phyloP scores from a whole-genome alignment of 805 yeast species.

The Lachancea thermotolerans region DNA sequence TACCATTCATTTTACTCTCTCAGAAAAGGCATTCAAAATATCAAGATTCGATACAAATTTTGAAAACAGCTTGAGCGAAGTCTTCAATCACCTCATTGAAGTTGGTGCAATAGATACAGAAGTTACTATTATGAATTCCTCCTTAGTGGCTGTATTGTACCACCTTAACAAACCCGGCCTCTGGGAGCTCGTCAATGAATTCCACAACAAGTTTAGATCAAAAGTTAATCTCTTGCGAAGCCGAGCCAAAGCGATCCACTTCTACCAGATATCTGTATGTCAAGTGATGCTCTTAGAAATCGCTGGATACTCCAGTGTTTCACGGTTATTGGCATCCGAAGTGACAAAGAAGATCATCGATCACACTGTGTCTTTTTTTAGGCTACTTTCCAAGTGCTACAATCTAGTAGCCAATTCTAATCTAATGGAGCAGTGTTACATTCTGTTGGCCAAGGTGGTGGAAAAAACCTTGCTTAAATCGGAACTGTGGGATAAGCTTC shows the following conservation, averaged over 20 bases:
- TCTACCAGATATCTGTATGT: conserved; percentile 26
- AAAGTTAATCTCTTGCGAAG: conserved; percentile 18
- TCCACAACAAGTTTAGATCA: conserved; percentile 23
- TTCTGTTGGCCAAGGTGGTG: conserved; percentile 17
- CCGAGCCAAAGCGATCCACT: conserved; percentile 29
- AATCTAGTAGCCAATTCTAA: conserved; percentile 3
- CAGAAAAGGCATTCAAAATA: conserved; percentile 12
- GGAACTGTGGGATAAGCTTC: conserved; percentile 19
- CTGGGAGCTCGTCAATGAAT: conserved; percentile 16
- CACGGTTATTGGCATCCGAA: conserved; percentile 10
- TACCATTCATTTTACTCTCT: conserved; percentile 13
- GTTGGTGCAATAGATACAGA: conserved; percentile 25
- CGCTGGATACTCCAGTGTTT: conserved; percentile 16
- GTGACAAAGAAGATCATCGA: conserved; percentile 19
- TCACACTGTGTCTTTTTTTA: conserved; percentile 25
- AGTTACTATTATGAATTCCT: conserved; percentile 12
- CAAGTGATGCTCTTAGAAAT: conserved; percentile 25
- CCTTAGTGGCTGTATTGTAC: conserved; percentile 17
- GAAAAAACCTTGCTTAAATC: conserved; percentile 6
- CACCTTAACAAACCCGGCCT: conserved; percentile 17
- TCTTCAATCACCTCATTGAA: conserved; percentile 20
- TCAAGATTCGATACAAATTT: conserved; percentile 15
- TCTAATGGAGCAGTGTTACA: conserved; percentile 16
- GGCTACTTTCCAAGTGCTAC: conserved; percentile 18
- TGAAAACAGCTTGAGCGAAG: conserved; percentile 4